Conservation (phyloP, 495 filamentous ascomycete species). For the Penicillium desertorum region DNA sequence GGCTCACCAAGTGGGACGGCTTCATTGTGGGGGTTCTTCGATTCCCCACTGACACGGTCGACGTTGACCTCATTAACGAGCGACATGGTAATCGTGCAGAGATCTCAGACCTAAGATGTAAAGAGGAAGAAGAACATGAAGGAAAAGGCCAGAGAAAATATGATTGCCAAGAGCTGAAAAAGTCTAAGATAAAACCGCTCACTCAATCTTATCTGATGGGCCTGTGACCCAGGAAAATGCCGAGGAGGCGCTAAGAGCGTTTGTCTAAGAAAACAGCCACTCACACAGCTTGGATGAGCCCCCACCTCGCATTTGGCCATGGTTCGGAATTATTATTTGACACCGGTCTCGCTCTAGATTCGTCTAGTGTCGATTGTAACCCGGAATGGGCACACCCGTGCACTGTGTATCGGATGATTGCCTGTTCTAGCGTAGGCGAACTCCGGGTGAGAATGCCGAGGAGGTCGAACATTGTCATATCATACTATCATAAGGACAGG, state of each 20-base stretch:
- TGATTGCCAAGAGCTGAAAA: not conserved
- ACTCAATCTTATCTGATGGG: constrained; percentile 12
- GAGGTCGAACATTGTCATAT: not conserved
- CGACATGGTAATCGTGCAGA: not conserved
- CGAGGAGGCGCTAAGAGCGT: not conserved
- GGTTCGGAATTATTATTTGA: not conserved
- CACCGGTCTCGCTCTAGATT: not conserved
- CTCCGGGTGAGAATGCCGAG: not conserved
- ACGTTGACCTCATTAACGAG: not conserved
- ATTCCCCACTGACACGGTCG: not conserved
- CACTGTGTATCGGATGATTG: not conserved
- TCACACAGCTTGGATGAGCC: not conserved
- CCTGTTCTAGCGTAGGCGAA: not conserved
- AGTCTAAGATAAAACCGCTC: not conserved
- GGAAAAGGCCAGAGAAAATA: not conserved
- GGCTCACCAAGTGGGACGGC: not conserved
- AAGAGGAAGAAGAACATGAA: not conserved
- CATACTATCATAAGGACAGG: not conserved
- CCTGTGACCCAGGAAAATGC: not conserved
- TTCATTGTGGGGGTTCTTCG: constrained; percentile 6
- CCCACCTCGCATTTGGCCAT: not conserved
- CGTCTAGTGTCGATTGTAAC: not conserved
- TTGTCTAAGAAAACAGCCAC: not conserved
- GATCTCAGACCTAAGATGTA: not conserved
- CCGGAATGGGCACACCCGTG: not conserved